Base-by-base conservation (phyloP, 192 early-diverging fungal species). In the Coemansia sp. region DNA sequence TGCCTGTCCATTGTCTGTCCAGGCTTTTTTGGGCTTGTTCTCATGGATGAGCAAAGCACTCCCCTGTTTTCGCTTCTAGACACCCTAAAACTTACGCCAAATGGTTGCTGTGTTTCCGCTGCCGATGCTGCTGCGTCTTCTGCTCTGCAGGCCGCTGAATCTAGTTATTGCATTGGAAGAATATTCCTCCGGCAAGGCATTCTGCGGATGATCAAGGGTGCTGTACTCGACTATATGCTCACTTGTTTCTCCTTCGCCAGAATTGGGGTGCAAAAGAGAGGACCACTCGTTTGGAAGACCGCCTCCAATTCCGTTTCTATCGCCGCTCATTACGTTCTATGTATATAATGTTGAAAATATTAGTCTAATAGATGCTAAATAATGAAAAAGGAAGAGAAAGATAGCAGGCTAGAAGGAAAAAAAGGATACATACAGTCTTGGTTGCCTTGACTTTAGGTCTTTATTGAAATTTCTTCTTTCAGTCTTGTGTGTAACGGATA, bases 141-240 rank as follows among this genome's bases (percentile, higher is more conserved):
- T 25, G 25, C 25, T 25, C 44, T 66, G 46, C 42, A 43, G 19
- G 54, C 46, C 53, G 54, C 32, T 57, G 42, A 38, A 41, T 17
- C 46, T 66, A 10, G 51, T 54, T 9, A 25, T 54, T 59, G 38
- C 12, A 48, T 48, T 3, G 10, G 16, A 48, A 14, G 46, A 48
- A 11, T 48, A 3, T 48, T 48, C 46, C 10, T 3, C 12, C 25
- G 57, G 13, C 4, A 19, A 50, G 56, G 51, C 66, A 41, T 57
- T 7, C 19, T 38, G 43, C 20, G 45, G 32, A 20, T 20, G n/a
- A 59, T 56, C 67, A 61, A 68, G 37, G 25, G 63, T 37, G 25
- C 25, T 64, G 50, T 64, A 64, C 7, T 38, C 63, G 20, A 64
- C 39, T 37, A 64, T 32, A 53, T 64, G 63, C 16, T 49, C 39